Percentiles rank a stretch among this genome's conserved stretches.
Conservation (phyloP, 352 stramenopile genomes). For the Phytophthora lateralis region DNA sequence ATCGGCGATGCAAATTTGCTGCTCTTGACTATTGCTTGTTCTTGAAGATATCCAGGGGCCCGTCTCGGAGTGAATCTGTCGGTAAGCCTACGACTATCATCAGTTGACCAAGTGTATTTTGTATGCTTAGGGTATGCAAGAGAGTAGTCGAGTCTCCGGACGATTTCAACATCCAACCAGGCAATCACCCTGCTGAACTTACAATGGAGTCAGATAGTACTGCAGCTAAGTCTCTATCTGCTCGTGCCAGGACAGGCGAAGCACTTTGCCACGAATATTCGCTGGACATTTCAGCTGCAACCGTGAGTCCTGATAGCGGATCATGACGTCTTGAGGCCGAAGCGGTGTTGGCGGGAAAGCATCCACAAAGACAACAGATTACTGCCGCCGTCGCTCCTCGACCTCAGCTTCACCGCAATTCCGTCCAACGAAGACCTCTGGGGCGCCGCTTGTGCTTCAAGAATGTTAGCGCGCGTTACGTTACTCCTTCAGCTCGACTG, state of each 20-base stretch:
- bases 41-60: neutral
- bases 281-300: conserved; percentile 22
- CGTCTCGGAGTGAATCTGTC: conserved; percentile 2
- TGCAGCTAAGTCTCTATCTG: neutral
- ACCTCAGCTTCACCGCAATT: conserved; percentile 19
- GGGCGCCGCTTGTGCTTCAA: conserved; percentile 16
- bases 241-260: neutral
- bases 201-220: neutral
- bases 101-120: neutral
- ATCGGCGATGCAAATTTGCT: neutral
- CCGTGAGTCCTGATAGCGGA: neutral
- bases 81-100: too few relatives aligned
- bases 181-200: neutral
- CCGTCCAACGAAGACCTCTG: neutral
- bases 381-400: neutral
- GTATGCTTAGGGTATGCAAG: neutral
- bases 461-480: conserved; percentile 14
- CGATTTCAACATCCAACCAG: conserved; percentile 2
- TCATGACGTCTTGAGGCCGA: neutral
- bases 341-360: neutral
- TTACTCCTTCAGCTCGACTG: conserved; percentile 26
- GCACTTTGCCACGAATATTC: conserved; percentile 9
- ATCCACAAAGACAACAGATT: conserved; percentile 1
- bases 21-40: neutral
- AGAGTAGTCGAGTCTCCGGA: conserved; percentile 20